These are phyloP conservation scores for Cytospora chrysosperma DNA, from an alignment of 2,329 filamentous ascomycete genomes.

Conservation along the genomic window DNA sequence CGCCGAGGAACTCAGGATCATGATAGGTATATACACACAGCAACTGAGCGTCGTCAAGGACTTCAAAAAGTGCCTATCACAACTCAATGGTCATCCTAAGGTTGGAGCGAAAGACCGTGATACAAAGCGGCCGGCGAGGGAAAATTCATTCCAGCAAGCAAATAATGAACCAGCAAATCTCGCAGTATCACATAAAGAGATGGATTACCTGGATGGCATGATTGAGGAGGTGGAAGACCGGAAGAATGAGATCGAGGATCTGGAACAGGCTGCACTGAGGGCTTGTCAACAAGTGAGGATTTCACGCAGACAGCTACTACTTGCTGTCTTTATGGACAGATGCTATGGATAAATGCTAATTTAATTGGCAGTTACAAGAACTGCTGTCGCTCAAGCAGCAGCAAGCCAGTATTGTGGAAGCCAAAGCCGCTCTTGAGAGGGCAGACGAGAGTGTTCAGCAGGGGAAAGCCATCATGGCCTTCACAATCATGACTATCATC, in stretches of 20 bases:
- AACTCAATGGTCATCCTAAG: not conserved
- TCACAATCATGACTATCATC: slow-evolving; percentile 22
- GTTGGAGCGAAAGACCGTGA: not conserved
- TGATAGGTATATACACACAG: slow-evolving; percentile 14
- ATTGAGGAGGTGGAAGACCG: slow-evolving; percentile 5
- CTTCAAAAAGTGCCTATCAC: slow-evolving; percentile 1
- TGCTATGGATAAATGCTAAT: too few relatives aligned
- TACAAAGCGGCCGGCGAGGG: not conserved
- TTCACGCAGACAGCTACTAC: not conserved
- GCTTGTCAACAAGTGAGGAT: slow-evolving; percentile 8
- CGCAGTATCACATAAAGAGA: not conserved
- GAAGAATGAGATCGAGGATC: slow-evolving; percentile 4
- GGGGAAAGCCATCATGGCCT: slow-evolving; percentile 17
- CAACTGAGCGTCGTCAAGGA: slow-evolving; percentile 11
- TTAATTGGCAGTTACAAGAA: slow-evolving; percentile 1
- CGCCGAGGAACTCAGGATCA: slow-evolving; percentile 15
- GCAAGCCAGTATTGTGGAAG: slow-evolving; percentile 17
- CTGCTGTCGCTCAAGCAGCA: slow-evolving; percentile 20
- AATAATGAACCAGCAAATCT: rapidly evolving
- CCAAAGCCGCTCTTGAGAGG: slow-evolving; percentile 5
- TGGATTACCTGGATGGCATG: slow-evolving; percentile 6
- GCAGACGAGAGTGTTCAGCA: slow-evolving; percentile 10
- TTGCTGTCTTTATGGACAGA: rapidly evolving
- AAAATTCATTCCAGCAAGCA: not conserved
- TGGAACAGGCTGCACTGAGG: slow-evolving; percentile 6